Evolutionary conservation across 805 yeast genomes (phyloP).

Genomic region (Ogataea ramenticola): DNA sequence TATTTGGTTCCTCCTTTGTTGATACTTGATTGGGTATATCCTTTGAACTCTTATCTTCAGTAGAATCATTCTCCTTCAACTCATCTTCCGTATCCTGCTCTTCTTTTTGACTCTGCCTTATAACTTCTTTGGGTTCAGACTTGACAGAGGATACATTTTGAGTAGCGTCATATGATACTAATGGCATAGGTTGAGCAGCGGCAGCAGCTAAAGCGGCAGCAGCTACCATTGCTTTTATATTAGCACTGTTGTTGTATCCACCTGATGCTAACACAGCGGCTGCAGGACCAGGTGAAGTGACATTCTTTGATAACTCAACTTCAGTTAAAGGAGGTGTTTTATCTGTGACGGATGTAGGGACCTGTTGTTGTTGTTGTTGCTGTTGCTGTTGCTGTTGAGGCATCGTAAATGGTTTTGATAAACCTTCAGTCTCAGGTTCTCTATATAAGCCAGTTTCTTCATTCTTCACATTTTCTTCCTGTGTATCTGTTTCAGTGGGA

Average conservation of each 20-base stretch:
- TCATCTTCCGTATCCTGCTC: too few relatives aligned
- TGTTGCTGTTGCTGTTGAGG: conserved; percentile 1
- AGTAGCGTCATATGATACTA: conserved; percentile 11
- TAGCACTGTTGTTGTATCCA: conserved; percentile 16
- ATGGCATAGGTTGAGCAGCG: conserved; percentile 67
- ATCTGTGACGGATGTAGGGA: neutral
- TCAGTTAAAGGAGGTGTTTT: conserved; percentile 5
- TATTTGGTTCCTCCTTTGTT: conserved; percentile 1
- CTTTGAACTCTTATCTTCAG: neutral
- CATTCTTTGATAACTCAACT: neutral
- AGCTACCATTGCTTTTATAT: conserved; percentile 56
- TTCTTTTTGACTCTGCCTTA: too few relatives aligned
- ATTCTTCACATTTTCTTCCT: neutral
- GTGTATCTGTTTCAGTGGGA: neutral
- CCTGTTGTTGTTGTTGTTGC: neutral
- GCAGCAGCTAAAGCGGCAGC: conserved; percentile 84
- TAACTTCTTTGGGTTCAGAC: neutral
- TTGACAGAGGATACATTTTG: neutral
- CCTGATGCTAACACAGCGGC: conserved; percentile 29
- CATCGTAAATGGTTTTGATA: too few relatives aligned
- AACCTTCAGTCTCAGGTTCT: too few relatives aligned
- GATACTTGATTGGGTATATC: conserved; percentile 16
- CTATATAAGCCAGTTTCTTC: too few relatives aligned
- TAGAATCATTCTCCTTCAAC: conserved; percentile 11
- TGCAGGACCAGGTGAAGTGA: conserved; percentile 29